Conservation (phyloP, 1,139 yeast species). For the Kodamaea sp. region DNA sequence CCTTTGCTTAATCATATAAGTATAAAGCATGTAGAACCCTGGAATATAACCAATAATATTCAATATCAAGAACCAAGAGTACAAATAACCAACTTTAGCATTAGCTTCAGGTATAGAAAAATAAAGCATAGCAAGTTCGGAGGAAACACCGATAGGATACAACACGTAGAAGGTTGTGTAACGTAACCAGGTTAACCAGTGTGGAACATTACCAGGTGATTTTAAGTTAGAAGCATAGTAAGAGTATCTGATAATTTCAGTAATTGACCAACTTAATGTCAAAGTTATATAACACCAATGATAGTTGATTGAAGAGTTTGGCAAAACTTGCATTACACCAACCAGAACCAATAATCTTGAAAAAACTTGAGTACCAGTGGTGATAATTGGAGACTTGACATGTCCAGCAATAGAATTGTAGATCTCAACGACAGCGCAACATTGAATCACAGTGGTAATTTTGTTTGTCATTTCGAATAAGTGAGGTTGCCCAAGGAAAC, state of each 20-base stretch:
- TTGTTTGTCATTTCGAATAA: constrained; percentile 57
- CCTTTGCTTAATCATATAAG: constrained; percentile 89
- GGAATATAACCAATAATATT: constrained; percentile 72
- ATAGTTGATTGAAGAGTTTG: constrained; percentile 59
- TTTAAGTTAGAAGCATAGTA: constrained; percentile 72
- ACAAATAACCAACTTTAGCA: constrained; percentile 45
- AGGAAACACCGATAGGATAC: constrained; percentile 88
- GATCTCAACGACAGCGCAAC: constrained; percentile 80
- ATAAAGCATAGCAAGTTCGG: constrained; percentile 72
- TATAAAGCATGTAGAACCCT: constrained; percentile 78
- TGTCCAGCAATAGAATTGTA: constrained; percentile 72
- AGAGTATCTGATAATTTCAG: constrained; percentile 85
- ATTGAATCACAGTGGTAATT: constrained; percentile 67
- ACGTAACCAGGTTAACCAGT: constrained; percentile 64
- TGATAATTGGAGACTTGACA: constrained; percentile 80
- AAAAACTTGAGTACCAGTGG: constrained; percentile 82
- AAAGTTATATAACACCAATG: constrained; percentile 65
- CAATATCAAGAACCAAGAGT: constrained; percentile 52
- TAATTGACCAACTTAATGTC: constrained; percentile 81
- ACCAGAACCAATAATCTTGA: constrained; percentile 80
- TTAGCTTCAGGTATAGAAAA: constrained; percentile 65
- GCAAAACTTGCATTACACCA: constrained; percentile 75
- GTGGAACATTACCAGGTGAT: constrained; percentile 56
- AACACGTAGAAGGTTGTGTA: constrained; percentile 78
- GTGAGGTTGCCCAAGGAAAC: constrained; percentile 51